Percentiles rank a stretch among this genome's conserved stretches.
phyloP scores from a whole-genome alignment of 75 land plant genomes.

The Adiantum capillusveneris region DNA sequence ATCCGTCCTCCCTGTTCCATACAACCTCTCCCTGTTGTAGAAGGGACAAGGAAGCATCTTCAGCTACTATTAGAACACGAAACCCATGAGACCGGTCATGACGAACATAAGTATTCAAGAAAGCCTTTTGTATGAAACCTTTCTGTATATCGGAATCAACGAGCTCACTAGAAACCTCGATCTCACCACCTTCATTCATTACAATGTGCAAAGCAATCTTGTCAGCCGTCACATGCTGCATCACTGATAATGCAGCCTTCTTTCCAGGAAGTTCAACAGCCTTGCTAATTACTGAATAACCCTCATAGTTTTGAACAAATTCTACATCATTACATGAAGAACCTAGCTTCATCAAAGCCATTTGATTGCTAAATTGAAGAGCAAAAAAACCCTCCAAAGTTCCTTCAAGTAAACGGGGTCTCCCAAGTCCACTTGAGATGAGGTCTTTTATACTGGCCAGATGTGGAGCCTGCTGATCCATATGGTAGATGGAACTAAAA shows the following conservation, averaged over 20 bases:
- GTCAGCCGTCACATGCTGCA: conserved; percentile 33
- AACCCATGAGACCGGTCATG: conserved; percentile 88
- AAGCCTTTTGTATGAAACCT: conserved; percentile 65
- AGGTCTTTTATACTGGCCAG: conserved; percentile 38
- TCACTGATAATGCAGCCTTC: conserved; percentile 56
- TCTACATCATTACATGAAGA: conserved; percentile 26
- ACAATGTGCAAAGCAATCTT: conserved; percentile 43
- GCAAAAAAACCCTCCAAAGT: conserved; percentile 44
- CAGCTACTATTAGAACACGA: conserved; percentile 80
- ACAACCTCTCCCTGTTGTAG: conserved; percentile 93
- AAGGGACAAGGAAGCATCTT: conserved; percentile 78
- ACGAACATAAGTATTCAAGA: conserved; percentile 66
- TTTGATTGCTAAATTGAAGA: conserved; percentile 23
- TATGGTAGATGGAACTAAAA: conserved; percentile 19
- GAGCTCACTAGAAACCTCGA: conserved; percentile 45
- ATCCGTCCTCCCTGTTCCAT: conserved; percentile 95
- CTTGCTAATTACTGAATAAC: conserved; percentile 48
- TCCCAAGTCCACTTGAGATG: conserved; percentile 27
- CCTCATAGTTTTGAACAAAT: conserved; percentile 30
- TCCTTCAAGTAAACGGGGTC: conserved; percentile 34
- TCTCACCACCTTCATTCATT: conserved; percentile 23
- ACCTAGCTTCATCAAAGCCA: conserved; percentile 41
- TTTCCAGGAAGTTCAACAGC: conserved; percentile 47
- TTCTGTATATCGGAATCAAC: conserved; percentile 52
- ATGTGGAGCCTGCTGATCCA: conserved; percentile 29